Percentiles rank a stretch among this genome's conserved stretches.
Evolutionary conservation across 176 grass and related monocot species (phyloP).

Genomic region (Miscanthus lutarioriparius): DNA sequence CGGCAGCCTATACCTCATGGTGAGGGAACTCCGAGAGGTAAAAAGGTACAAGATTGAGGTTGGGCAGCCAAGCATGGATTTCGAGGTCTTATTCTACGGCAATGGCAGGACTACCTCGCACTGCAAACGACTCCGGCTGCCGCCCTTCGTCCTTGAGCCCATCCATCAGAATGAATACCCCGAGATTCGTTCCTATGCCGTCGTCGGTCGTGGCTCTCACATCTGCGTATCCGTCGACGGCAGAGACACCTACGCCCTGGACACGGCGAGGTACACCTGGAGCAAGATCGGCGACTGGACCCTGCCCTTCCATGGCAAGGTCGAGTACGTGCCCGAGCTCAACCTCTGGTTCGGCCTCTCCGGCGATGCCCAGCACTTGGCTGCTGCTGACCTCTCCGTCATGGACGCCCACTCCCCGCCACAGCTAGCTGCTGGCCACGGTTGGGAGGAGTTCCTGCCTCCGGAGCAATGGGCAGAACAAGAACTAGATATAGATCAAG

Average conservation of each 20-base stretch:
- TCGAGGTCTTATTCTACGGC: neutral
- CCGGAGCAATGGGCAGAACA: neutral
- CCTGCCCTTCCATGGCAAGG: neutral
- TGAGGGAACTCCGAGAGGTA: neutral
- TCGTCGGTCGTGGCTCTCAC: neutral
- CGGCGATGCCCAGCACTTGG: neutral
- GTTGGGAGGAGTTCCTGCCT: neutral
- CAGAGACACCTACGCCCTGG: slow-evolving; percentile 6
- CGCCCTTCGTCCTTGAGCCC: neutral
- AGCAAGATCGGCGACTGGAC: neutral
- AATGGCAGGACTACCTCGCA: neutral
- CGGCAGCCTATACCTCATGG: neutral
- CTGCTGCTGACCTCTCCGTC: neutral
- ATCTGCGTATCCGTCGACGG: neutral
- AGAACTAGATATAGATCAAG: neutral
- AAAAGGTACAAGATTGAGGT: neutral
- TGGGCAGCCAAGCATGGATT: neutral
- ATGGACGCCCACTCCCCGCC: neutral
- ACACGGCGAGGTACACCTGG: neutral
- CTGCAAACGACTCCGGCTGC: neutral
- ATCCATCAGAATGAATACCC: neutral
- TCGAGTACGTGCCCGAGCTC: neutral
- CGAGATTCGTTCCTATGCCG: neutral
- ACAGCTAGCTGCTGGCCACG: neutral
- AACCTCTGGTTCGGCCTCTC: slow-evolving; percentile 26